phyloP scores from a whole-genome alignment of 2,329 filamentous ascomycete genomes.

The Colletotrichum tropicale region DNA sequence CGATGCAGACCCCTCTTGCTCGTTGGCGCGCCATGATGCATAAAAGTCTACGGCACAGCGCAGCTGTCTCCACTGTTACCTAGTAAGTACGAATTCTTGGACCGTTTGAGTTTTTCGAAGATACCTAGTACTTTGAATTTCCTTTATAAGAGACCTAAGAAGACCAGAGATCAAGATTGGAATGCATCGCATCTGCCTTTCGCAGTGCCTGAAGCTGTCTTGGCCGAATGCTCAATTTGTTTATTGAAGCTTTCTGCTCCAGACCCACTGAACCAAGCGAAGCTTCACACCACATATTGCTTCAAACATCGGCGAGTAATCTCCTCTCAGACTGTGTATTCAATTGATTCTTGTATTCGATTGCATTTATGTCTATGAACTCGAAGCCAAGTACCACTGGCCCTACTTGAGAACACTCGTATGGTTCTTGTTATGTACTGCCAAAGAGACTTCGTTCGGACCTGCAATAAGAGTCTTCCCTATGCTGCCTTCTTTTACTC shows the following conservation, averaged over 20 bases:
- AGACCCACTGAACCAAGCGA: fast-evolving
- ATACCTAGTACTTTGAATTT: no score
- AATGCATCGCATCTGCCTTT: fast-evolving
- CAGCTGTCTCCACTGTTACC: not conserved
- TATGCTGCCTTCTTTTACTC: slow-evolving; percentile 82
- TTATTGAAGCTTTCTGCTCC: no score
- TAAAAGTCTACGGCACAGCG: not conserved
- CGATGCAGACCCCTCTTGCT: not conserved
- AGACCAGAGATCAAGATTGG: fast-evolving
- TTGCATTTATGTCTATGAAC: fast-evolving
- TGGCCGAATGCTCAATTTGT: not conserved
- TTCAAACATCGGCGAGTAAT: fast-evolving
- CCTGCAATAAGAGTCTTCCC: slow-evolving; percentile 74
- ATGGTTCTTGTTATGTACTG: fast-evolving
- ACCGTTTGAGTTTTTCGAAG: no score
- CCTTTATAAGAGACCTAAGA: fast-evolving
- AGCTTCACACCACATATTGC: not conserved
- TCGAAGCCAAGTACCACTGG: fast-evolving
- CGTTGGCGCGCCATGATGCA: not conserved
- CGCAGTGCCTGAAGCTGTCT: not conserved
- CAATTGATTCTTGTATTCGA: fast-evolving
- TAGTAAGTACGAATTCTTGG: not conserved
- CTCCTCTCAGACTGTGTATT: fast-evolving
- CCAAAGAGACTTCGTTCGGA: slow-evolving; percentile 53
- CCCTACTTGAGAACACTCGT: not conserved